These are phyloP conservation scores for Lasiodiplodia theobromae DNA, from an alignment of 2,329 filamentous ascomycete species.

Conservation along the genomic window DNA sequence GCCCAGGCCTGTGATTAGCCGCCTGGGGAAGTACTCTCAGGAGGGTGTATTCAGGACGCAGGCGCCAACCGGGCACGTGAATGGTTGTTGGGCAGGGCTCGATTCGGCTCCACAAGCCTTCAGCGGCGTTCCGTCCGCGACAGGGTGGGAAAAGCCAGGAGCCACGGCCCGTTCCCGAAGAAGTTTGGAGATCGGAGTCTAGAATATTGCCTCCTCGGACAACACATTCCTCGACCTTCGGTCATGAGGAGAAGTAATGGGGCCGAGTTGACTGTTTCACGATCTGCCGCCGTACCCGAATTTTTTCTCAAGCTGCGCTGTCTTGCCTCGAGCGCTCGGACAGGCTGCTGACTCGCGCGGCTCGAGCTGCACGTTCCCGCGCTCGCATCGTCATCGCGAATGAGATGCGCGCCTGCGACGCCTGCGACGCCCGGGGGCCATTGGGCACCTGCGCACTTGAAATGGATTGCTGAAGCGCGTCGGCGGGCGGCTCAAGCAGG, in stretches of 20 bases:
- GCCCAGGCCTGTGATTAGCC: not conserved
- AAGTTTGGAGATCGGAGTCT: conserved; percentile 12
- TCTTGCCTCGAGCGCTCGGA: conserved; percentile 1
- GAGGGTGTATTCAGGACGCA: not conserved
- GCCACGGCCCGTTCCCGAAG: conserved; percentile 22
- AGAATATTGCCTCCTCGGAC: not conserved
- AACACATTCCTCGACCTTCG: not conserved
- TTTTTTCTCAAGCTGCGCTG: conserved; percentile 8
- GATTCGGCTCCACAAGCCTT: conserved; percentile 1
- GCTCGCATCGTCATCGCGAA: conserved; percentile 10
- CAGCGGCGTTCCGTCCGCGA: conserved; percentile 19
- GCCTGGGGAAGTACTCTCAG: too few relatives aligned
- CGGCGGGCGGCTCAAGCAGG: not conserved
- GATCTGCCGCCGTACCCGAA: conserved; percentile 11
- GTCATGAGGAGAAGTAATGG: not conserved
- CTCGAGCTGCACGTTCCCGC: conserved; percentile 10
- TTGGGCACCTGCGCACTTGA: not conserved
- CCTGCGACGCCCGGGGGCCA: not conserved
- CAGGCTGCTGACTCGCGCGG: conserved; percentile 16
- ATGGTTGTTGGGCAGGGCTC: not conserved
- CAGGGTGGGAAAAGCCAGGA: not conserved
- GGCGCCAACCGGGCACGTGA: not conserved
- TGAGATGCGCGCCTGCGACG: not conserved
- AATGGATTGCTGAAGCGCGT: not conserved
- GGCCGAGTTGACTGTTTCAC: conserved; percentile 14